Percentiles rank a stretch among this genome's conserved stretches.
These are phyloP conservation scores for Cercophora scortea DNA, from an alignment of 495 filamentous ascomycete species.

Conservation along the genomic window DNA sequence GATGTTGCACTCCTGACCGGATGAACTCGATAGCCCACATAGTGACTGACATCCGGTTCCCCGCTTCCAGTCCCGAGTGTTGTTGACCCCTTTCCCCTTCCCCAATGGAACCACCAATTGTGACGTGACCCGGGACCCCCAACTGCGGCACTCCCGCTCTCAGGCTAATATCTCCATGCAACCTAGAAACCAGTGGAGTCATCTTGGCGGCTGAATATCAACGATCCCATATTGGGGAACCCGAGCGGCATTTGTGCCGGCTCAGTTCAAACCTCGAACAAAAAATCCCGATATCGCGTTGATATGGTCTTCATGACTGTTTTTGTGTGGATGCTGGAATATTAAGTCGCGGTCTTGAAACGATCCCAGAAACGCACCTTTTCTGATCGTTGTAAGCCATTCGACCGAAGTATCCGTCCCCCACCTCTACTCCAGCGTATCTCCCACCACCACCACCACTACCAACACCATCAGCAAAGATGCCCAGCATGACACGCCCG, in stretches of 20 bases:
- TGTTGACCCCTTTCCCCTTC: slow-evolving; percentile 8
- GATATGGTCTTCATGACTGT: background rate
- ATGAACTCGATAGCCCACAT: slow-evolving; percentile 12
- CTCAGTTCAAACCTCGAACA: background rate
- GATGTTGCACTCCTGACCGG: slow-evolving; percentile 11
- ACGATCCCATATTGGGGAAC: slow-evolving; percentile 14
- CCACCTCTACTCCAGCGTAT: slow-evolving; percentile 1
- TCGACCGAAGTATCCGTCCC: background rate
- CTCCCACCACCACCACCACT: background rate
- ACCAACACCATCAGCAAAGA: background rate
- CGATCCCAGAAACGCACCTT: background rate
- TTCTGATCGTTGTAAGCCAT: background rate
- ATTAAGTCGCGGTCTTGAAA: background rate
- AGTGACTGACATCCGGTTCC: slow-evolving; percentile 3
- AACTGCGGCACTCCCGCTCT: slow-evolving; percentile 7
- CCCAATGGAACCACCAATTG: slow-evolving; percentile 12
- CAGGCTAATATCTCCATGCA: slow-evolving; percentile 14
- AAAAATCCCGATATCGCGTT: slow-evolving; percentile 3
- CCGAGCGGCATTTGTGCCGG: slow-evolving; percentile 15
- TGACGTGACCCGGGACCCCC: slow-evolving; percentile 11
- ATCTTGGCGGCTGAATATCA: slow-evolving; percentile 8
- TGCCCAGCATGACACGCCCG: slow-evolving; percentile 40
- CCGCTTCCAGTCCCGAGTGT: slow-evolving; percentile 1
- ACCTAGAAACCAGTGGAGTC: slow-evolving; percentile 3
- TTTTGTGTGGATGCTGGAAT: background rate